Evolutionary conservation across 192 early-diverging fungal species (phyloP), one percentile per base, ranked within the genome.

Genomic region (Glomus cerebriforme): DNA sequence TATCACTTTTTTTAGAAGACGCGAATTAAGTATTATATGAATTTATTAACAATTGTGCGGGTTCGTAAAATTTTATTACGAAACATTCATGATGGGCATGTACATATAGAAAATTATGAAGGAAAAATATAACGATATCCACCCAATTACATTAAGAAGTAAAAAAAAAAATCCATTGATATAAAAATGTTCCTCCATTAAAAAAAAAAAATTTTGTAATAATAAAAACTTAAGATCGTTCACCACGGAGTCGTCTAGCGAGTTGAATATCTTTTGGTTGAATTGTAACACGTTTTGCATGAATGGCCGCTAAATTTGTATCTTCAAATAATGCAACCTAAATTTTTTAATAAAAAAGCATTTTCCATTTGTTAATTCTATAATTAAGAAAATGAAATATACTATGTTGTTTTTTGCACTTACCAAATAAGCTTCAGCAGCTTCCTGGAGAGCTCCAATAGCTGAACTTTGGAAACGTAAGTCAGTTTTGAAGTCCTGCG

Each of bases 191-290:
- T 54, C 49, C 49, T 54, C 49, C 49, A 22, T 22, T 22, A 54
- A 49, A 49, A 47, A 47, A 47, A 17, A 49, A 49, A 49, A 15
- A 3, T 47, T 12, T 9, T 43, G 39, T 43, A 1, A 43, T 9
- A 43, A 3, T 3, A 43, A 43, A 43, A 47, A 34, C 24, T 90
- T 92, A 95, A 77, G 92, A 90, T 84, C 94, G 91, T 88, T 96
- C 93, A 79, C 94, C 94, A 86, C 94, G 94, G 81, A 99, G 95
- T 88, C 96, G 93, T 78, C 95, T 93, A 78, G 97, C 97, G 80
- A 98, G 90, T 89, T 99, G 97, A 84, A 99, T 95, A 87, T 99
- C 98, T 93, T 98, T 98, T 84, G 97, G 98, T 88, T 98, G 97
- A 88, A 99, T 99, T 84, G 98, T 99, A 82, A 99, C 98, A 88